These are phyloP conservation scores for Metschnikowia proteae DNA, from an alignment of 805 yeast genomes.

Conservation along the genomic window DNA sequence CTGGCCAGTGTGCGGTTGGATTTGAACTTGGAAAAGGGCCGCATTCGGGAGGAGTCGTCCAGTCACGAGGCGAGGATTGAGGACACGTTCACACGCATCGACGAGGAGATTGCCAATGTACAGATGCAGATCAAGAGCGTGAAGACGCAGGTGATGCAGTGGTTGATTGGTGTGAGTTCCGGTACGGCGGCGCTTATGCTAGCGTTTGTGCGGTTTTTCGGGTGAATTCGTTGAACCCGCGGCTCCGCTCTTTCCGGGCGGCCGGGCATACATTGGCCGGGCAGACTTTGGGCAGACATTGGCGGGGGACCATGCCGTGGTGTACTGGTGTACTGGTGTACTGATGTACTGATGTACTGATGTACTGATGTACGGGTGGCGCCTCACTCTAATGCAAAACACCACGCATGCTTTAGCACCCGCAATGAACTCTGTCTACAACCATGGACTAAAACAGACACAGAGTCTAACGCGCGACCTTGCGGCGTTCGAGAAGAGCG, in stretches of 20 bases:
- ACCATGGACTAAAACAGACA: conserved; percentile 85
- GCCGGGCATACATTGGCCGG: no score
- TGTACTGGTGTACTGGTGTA: background rate
- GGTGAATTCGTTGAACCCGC: no score
- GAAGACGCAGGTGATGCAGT: conserved; percentile 95
- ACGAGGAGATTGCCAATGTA: conserved; percentile 92
- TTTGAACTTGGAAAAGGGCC: conserved; percentile 87
- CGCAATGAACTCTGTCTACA: conserved; percentile 71
- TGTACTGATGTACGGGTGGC: background rate
- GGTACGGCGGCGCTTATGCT: conserved; percentile 94
- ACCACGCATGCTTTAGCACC: background rate
- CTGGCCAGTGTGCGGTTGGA: conserved; percentile 89
- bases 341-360: no score
- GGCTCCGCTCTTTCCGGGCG: no score
- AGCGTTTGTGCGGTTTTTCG: conserved; percentile 82
- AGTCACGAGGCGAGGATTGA: conserved; percentile 90
- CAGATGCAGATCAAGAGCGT: conserved; percentile 93
- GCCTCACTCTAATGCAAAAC: background rate
- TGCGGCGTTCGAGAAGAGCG: conserved; percentile 57
- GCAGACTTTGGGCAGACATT: no score
- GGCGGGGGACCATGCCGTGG: background rate
- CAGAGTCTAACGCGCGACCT: conserved; percentile 69
- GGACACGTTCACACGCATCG: conserved; percentile 92
- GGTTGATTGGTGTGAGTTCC: conserved; percentile 97
- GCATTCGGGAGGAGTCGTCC: conserved; percentile 91